Evolutionary conservation across 495 filamentous ascomycete species (phyloP).

Genomic region (Schizothecium vesticola): DNA sequence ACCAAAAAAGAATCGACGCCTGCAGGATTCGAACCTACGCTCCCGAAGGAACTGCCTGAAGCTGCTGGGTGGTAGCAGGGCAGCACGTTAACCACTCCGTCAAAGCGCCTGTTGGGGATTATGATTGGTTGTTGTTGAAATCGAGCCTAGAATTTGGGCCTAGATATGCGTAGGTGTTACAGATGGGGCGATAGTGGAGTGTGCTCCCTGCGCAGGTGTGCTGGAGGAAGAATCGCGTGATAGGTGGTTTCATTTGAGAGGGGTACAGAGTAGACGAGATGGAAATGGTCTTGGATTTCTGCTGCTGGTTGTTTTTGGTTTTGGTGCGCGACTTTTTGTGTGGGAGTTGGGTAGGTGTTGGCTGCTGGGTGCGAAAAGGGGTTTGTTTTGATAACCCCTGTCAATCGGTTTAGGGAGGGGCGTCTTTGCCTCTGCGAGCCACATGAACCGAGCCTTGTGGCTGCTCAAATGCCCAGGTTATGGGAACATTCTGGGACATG

Average conservation of each 20-base stretch:
- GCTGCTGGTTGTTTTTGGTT: neutral
- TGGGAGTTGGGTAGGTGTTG: neutral
- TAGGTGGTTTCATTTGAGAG: neutral
- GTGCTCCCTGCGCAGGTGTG: neutral
- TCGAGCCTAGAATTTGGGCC: neutral
- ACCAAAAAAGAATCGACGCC: conserved; percentile 14
- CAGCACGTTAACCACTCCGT: conserved; percentile 13
- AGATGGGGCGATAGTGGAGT: neutral
- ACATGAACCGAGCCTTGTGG: neutral
- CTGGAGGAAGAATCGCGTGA: neutral
- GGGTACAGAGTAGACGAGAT: neutral
- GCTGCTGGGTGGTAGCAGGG: conserved; percentile 1
- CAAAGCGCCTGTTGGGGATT: conserved; percentile 13
- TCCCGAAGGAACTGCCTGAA: conserved; percentile 23
- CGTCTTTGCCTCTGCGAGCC: neutral
- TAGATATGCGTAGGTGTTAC: neutral
- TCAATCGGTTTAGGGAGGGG: neutral
- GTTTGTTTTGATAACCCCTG: neutral
- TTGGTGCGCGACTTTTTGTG: neutral
- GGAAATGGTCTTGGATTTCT: no score
- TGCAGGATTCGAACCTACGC: conserved; percentile 29
- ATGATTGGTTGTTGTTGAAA: neutral
- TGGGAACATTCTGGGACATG: neutral
- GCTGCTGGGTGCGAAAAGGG: neutral
- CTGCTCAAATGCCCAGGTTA: neutral